Evolutionary conservation across 352 stramenopile species (phyloP), one percentile per base, ranked within the genome.

Genomic region (Phytophthora rubi): DNA sequence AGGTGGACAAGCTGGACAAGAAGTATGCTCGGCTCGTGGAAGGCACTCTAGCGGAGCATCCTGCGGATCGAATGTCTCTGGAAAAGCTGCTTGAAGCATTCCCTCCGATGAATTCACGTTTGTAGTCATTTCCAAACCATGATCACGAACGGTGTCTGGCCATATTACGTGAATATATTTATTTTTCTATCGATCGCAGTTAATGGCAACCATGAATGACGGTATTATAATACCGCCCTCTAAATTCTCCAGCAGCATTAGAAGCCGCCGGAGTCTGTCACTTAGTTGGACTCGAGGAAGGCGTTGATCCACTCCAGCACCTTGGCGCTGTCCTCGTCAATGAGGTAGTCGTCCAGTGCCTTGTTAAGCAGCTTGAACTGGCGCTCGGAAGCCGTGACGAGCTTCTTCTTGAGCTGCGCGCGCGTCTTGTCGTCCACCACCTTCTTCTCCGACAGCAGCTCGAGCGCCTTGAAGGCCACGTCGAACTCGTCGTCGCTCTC

Each of bases 281-380:
- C 47, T 75, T 55, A 70, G 30, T 75, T 73, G n/a, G 77, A 62
- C 9, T 76, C 51, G 2, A 91, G 58, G 52, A 94, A 89, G 6
- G 85, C 86, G 37, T 89, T 72, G 59, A 92, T 64, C 86, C 86
- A 94, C 73, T 94, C 86, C 8, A 89, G 44, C 47, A 79, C 82
- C 49, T 85, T 88, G 32, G n/a, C 6, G 42, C 76, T 60, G 51
- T 93, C 64, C 10, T 76, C 59, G 30, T 79, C 75, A 0, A 62
- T 28, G 1, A 88, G 26, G 62, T 79, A 94, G 5, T 81, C 75
- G 21, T 18, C 51, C 26, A 92, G 62, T 9, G 85, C 83, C 53
- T 79, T 82, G 44, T 68, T 77, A 21, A 94, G 72, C 70, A 94
- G 52, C 12, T 68, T 71, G 45, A 86, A 87, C 53, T 92, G 85